Percentiles rank a stretch among this genome's conserved stretches.
Conservation (phyloP, 352 stramenopile genomes). For the Globisporangium radiosum region DNA sequence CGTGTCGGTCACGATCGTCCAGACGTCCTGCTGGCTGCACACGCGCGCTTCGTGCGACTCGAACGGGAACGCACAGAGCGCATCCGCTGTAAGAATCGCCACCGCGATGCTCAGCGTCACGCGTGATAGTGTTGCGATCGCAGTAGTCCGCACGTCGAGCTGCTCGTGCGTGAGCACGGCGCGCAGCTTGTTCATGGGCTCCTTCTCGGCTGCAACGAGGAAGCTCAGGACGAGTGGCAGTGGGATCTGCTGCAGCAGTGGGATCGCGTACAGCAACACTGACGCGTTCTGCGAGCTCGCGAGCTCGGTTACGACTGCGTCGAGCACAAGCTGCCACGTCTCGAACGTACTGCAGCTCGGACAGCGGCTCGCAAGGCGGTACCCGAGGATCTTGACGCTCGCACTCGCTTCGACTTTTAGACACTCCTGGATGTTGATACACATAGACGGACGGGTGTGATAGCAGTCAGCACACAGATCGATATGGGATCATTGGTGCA, state of each 20-base stretch:
- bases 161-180: slow-evolving; percentile 61
- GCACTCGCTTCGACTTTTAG: slow-evolving; percentile 53
- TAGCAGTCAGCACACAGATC: too few species aligned
- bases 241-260: slow-evolving; percentile 51
- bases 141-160: slow-evolving; percentile 44
- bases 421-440: slow-evolving; percentile 32
- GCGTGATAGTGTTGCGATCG: slow-evolving; percentile 51
- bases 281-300: slow-evolving; percentile 54
- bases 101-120: slow-evolving; percentile 45
- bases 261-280: slow-evolving; percentile 41
- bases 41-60: slow-evolving; percentile 78
- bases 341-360: slow-evolving; percentile 53
- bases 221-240: slow-evolving; percentile 56
- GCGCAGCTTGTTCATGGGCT: slow-evolving; percentile 77
- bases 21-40: slow-evolving; percentile 75
- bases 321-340: slow-evolving; percentile 58
- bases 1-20: slow-evolving; percentile 65
- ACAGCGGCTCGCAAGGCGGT: slow-evolving; percentile 47
- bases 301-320: slow-evolving; percentile 58
- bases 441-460: neutral
- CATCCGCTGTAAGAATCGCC: slow-evolving; percentile 38
- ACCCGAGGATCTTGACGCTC: slow-evolving; percentile 62
- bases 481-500: too few species aligned
- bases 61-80: slow-evolving; percentile 67
- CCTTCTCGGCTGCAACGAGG: slow-evolving; percentile 52